A percentile compares a stretch with the other conserved stretches of the same genome.
Evolutionary conservation across 352 stramenopile genomes (phyloP).

Genomic region (Phytophthora citrophthora): DNA sequence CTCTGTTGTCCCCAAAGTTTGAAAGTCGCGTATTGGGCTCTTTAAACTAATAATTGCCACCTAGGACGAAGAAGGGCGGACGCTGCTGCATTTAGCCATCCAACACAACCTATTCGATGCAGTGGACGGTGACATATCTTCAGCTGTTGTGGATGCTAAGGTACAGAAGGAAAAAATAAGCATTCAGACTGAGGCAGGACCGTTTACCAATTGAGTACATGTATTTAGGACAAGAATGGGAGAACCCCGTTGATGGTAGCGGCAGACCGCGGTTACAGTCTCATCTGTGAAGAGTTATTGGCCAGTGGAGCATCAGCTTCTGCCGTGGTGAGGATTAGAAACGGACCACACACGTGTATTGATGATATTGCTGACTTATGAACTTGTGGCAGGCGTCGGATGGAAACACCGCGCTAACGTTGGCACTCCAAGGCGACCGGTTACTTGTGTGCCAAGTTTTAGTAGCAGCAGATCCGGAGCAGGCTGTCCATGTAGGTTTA

Average conservation of each 20-base stretch:
- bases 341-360: background rate
- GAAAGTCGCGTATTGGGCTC: background rate
- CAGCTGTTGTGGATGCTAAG: constrained; percentile 21
- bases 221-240: constrained; percentile 34
- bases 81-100: constrained; percentile 37
- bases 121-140: constrained; percentile 30
- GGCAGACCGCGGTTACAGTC: constrained; percentile 34
- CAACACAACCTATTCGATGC: constrained; percentile 35
- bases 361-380: background rate
- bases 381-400: constrained; percentile 16
- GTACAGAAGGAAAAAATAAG: constrained; percentile 4
- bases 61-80: constrained; percentile 34
- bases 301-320: constrained; percentile 33
- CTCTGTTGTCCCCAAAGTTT: background rate
- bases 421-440: constrained; percentile 22
- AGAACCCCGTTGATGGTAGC: constrained; percentile 42
- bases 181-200: background rate
- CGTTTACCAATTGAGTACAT: background rate
- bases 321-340: constrained; percentile 11
- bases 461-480: constrained; percentile 31
- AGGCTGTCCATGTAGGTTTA: constrained; percentile 31
- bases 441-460: constrained; percentile 44
- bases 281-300: constrained; percentile 45
- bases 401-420: constrained; percentile 28
- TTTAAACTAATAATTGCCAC: constrained; percentile 7